Conservation (phyloP, 768 basidiomycete genomes). For the Suillus cothurnatus region DNA sequence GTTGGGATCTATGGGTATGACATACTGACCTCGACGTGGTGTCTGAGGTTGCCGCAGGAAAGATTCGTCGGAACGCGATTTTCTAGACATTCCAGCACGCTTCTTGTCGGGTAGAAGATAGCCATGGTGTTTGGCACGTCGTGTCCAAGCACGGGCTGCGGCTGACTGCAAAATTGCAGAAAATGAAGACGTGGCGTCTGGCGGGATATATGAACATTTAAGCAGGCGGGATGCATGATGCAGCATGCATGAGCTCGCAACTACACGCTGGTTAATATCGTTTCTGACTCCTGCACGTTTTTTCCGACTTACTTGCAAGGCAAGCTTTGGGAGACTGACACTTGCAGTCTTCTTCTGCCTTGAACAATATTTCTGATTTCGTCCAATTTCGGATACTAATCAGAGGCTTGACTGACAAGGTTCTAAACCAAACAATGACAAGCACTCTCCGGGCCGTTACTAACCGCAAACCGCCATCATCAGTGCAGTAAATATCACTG, state of each 20-base stretch:
- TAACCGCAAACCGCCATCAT: not conserved
- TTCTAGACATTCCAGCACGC: not conserved
- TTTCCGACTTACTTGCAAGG: conserved; percentile 14
- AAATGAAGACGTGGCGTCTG: conserved; percentile 27
- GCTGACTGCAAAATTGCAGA: conserved; percentile 47
- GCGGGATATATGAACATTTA: conserved; percentile 13
- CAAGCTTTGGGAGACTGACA: conserved; percentile 3
- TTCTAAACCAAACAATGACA: not conserved
- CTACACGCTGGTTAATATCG: conserved; percentile 10
- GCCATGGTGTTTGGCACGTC: conserved; percentile 23
- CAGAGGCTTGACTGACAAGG: not conserved
- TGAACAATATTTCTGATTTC: conserved; percentile 1
- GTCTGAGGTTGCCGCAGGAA: not conserved
- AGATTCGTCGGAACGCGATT: not conserved
- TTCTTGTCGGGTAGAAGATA: conserved; percentile 1
- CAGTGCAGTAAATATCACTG: not conserved
- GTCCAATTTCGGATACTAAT: not conserved
- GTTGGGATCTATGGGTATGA: conserved; percentile 23
- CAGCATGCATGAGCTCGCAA: conserved; percentile 40
- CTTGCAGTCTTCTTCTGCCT: conserved; percentile 8
- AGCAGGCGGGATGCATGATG: conserved; percentile 38
- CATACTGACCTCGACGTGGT: conserved; percentile 3
- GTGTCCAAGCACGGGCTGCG: conserved; percentile 52
- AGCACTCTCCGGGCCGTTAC: not conserved
- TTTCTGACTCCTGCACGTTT: not conserved